Evolutionary conservation across 2,329 filamentous ascomycete species (phyloP).

Genomic region (Cryphonectria carpinicola): DNA sequence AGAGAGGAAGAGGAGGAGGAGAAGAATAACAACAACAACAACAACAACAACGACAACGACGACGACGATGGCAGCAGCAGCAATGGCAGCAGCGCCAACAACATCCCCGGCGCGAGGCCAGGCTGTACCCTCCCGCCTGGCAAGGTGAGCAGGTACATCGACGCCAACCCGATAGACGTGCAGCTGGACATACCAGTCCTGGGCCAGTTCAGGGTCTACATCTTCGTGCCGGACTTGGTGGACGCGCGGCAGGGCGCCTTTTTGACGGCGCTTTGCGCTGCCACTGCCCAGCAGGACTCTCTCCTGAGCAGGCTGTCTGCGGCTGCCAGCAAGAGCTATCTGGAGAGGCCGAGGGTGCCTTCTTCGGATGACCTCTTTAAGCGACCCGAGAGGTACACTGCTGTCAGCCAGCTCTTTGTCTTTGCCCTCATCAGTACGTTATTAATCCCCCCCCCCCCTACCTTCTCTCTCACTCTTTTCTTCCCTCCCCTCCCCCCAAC

Average conservation of each 20-base stretch:
- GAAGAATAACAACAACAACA: not conserved
- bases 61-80: not conserved
- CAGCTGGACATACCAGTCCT: conserved; percentile 58
- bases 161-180: conserved; percentile 57
- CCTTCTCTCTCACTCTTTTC: too few relatives aligned
- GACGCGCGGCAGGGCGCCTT: conserved; percentile 25
- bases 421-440: conserved; percentile 68
- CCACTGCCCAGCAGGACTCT: conserved; percentile 54
- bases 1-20: not conserved
- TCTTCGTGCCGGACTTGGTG: conserved; percentile 41
- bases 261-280: conserved; percentile 44
- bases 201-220: conserved; percentile 57
- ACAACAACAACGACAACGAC: not conserved
- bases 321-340: conserved; percentile 65
- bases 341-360: conserved; percentile 57
- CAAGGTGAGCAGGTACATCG: conserved; percentile 55
- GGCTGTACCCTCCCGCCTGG: conserved; percentile 48
- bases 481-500: conserved; percentile 17
- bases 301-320: conserved; percentile 63
- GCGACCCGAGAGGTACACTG: conserved; percentile 69
- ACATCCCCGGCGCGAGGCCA: conserved; percentile 26
- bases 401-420: conserved; percentile 70
- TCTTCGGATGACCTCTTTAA: conserved; percentile 68
- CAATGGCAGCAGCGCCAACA: not conserved
- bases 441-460: not conserved